These are phyloP conservation scores for Penicillium sp. DNA, from an alignment of 2,329 filamentous ascomycete species.

Conservation along the genomic window DNA sequence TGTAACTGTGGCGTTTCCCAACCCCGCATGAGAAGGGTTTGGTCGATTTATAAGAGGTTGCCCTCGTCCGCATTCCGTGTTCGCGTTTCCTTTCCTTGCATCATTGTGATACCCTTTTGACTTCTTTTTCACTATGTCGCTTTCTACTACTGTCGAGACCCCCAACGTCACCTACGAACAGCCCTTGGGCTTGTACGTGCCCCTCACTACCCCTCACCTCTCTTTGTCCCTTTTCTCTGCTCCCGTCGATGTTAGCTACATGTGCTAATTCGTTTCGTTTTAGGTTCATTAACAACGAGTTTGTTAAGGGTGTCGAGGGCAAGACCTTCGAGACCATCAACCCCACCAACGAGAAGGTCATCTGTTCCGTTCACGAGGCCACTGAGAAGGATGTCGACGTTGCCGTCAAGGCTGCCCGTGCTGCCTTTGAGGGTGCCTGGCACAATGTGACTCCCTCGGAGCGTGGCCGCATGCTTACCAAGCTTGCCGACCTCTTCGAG, in stretches of 20 bases:
- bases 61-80: background rate
- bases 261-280: conserved; percentile 28
- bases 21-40: conserved; percentile 6
- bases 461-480: conserved; percentile 68
- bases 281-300: conserved; percentile 53
- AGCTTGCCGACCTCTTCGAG: conserved; percentile 78
- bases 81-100: background rate
- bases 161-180: conserved; percentile 44
- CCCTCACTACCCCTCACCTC: background rate
- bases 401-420: conserved; percentile 81
- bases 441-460: conserved; percentile 65
- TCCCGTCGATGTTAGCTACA: background rate
- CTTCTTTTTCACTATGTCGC: conserved; percentile 32
- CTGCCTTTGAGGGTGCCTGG: conserved; percentile 78
- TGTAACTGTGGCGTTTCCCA: background rate
- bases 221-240: background rate
- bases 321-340: conserved; percentile 93
- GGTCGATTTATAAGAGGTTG: conserved; percentile 4
- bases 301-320: conserved; percentile 77
- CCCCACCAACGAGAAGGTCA: conserved; percentile 80
- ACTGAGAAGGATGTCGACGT: conserved; percentile 76
- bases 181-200: conserved; percentile 39
- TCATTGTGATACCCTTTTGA: conserved; percentile 7
- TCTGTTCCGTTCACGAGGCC: conserved; percentile 78
- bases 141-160: conserved; percentile 40